phyloP scores from a whole-genome alignment of 306 rosid genomes.

The Fragaria iinumae region DNA sequence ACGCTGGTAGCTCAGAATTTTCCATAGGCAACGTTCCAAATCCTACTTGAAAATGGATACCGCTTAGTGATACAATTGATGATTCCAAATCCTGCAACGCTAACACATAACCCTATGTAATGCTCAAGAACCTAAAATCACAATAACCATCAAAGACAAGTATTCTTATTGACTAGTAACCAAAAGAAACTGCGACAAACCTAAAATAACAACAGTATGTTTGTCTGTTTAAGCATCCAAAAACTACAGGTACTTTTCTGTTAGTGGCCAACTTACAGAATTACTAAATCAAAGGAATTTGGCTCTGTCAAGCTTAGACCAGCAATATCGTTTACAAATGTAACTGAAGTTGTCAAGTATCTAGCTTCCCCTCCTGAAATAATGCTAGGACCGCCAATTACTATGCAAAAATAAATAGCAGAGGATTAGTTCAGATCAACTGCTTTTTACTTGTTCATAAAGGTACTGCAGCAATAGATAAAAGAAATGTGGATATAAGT shows the following conservation, averaged over 20 bases:
- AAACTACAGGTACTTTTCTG: neutral
- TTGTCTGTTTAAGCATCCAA: neutral
- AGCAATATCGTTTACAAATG: neutral
- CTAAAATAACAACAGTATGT: neutral
- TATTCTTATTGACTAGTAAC: neutral
- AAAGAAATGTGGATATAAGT: neutral
- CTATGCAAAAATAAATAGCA: neutral
- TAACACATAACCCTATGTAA: constrained; percentile 20
- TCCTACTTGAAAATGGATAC: constrained; percentile 36
- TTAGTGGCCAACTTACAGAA: neutral
- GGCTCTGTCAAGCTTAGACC: neutral
- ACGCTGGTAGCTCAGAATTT: constrained; percentile 38
- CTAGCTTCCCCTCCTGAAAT: neutral
- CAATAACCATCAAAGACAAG: neutral
- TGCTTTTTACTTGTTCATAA: neutral
- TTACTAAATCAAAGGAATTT: neutral
- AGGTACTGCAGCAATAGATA: neutral
- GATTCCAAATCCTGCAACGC: constrained; percentile 31
- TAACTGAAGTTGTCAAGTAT: neutral
- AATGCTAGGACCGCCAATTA: neutral
- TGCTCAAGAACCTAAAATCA: constrained; percentile 15
- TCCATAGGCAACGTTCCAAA: constrained; percentile 32
- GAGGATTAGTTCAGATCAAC: neutral
- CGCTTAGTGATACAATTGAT: constrained; percentile 27
- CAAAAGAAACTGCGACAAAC: neutral